Base-by-base conservation (phyloP, 352 stramenopile species). In the Phytophthora constricta region DNA sequence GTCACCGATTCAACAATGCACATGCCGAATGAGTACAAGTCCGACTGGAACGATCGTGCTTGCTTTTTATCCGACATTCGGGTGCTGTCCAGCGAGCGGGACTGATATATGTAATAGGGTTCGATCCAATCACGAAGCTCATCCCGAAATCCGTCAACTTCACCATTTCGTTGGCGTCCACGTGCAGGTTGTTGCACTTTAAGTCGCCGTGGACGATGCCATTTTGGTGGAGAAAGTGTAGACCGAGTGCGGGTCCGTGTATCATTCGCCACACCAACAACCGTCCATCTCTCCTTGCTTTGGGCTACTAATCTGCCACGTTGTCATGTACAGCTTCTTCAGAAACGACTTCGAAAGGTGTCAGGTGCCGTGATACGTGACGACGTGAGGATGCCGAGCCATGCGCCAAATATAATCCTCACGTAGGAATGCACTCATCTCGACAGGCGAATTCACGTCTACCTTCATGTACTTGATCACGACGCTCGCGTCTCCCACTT, bases 141-240 rank as follows among this genome's bases (percentile, higher is more conserved):
- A 65, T 46, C 4, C 65, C 70, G 43, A 74, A 74, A 26, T 74
- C 70, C 27, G 53, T 60, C 5, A 77, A 31, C 52, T 67, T 62
- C 13, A 42, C 65, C 3, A 57, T 58, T n/a, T 42, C 61, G 23
- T 66, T 58, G 2, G 14, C 4, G 10, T 45, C 58, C 17, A 75
- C 54, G n/a, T 73, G 11, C 17, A 76, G 60, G 46, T 72, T 69
- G 22, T 67, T 58, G 33, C 53, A 48, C 23, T 67, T 73, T 22
- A 75, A 43, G 11, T 70, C 61, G 7, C 58, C 63, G 33, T 78
- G 61, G 3, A 58, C 31, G 5, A 67, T 70, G 4, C 39, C 33
- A 14, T 60, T 54, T 5, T 25, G 1, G 16, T 77, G 64, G 2
- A 70, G n/a, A 45, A 52, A 71, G 9, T 52, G 17, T 22, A 74